Evolutionary conservation across 2,329 filamentous ascomycete genomes (phyloP), one percentile per base, ranked within the genome.

Genomic region (Graphilbum fragrans): DNA sequence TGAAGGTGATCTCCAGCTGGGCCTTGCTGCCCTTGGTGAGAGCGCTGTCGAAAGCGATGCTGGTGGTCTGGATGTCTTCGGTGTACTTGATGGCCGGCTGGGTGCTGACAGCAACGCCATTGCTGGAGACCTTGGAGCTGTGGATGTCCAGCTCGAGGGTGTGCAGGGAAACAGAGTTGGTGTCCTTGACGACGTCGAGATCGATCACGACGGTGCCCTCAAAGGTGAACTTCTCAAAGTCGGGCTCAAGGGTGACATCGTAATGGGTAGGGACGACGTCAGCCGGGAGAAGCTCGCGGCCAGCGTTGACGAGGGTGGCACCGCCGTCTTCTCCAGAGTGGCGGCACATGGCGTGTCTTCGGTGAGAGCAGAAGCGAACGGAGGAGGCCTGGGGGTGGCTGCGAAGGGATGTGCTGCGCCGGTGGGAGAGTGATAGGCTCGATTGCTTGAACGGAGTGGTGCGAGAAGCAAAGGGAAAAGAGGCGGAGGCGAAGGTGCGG

Each of bases 191-290:
- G 32, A 95, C 84, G 52, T 94, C 84, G 46, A 95, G 74, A 55
- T 94, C 86, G 55, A 96, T 88, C 44, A 78, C 64, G 40, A 94
- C 87, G 11, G 72, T 81, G 50, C 90, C 90, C 45, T 90, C 75
- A 58, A 90, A 96, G 49, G 78, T 86, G 62, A 92, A 86, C 49
- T 82, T 87, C 53, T 83, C 73, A 52, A 96, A 84, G 66, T 95
- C 77, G 41, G 90, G 87, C 66, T 96, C 92, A 47, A 96, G 71
- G 2, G 85, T 92, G 52, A 96, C 65, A 60, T 94, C 78, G 64
- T 96, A 96, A 66, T 96, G 87, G 32, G 72, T 65, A n/a, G 90
- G 88, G 60, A 90, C 82, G 55, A 95, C 86, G 57, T 95, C 94
- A 63, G 80, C 79, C 40, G 90, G 92, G 53, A 96, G 72, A 50